phyloP scores from a whole-genome alignment of 495 filamentous ascomycete species.

The Trichodelitschia bisporula region DNA sequence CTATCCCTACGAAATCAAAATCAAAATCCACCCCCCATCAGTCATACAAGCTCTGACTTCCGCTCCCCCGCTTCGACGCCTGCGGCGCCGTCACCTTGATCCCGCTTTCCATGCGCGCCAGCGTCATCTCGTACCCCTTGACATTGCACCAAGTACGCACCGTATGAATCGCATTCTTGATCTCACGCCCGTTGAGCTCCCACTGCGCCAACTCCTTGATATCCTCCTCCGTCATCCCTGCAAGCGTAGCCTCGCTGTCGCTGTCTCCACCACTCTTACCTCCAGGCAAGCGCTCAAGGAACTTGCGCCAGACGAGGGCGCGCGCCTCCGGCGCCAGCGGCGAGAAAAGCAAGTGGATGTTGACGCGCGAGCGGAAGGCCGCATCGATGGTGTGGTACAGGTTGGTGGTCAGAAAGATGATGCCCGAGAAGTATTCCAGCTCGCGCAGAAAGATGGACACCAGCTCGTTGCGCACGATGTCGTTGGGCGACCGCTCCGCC shows the following conservation, averaged over 20 bases:
- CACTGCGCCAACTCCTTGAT: not conserved
- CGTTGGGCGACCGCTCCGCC: conserved; percentile 15
- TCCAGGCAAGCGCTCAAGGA: no score
- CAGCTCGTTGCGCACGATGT: conserved; percentile 15
- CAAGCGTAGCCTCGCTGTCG: no score
- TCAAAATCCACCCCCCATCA: no score
- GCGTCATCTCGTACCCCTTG: no score
- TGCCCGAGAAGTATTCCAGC: conserved; percentile 31
- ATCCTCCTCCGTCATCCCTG: no score
- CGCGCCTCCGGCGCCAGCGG: conserved; percentile 13
- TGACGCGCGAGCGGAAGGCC: conserved; percentile 15
- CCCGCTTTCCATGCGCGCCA: no score
- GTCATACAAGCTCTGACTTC: no score
- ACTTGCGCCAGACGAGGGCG: conserved; percentile 21
- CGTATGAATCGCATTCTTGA: conserved; percentile 1
- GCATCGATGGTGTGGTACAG: conserved; percentile 13
- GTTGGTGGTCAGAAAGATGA: conserved; percentile 17
- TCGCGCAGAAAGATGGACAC: conserved; percentile 22
- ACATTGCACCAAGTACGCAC: no score
- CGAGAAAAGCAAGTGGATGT: conserved; percentile 16
- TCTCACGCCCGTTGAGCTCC: not conserved
- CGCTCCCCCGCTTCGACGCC: no score
- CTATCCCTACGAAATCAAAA: no score
- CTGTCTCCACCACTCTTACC: no score
- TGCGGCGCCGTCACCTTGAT: no score